phyloP scores from a whole-genome alignment of 441 rosid species.

The Gossypium schwendimanii region DNA sequence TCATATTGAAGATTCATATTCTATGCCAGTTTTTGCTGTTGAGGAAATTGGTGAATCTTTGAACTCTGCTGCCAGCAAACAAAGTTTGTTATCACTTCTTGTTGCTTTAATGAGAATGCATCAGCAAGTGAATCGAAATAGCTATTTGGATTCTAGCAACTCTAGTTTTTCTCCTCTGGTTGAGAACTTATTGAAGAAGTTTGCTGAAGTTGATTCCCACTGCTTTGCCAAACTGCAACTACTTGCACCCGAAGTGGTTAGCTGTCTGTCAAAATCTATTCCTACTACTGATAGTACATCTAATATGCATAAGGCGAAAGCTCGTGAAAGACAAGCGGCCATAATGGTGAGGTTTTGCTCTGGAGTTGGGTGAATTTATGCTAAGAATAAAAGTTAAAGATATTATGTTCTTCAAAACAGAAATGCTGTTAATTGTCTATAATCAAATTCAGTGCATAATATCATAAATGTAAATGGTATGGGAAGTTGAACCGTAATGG shows the following conservation, averaged over 20 bases:
- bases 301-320: conserved; percentile 84
- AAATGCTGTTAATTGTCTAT: no score
- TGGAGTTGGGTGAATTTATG: background rate
- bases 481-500: background rate
- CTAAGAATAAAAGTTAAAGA: background rate
- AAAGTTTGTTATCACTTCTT: conserved; percentile 84
- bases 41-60: conserved; percentile 55
- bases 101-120: conserved; percentile 68
- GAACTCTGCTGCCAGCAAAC: conserved; percentile 42
- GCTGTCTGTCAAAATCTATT: conserved; percentile 33
- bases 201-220: conserved; percentile 62
- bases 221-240: conserved; percentile 61
- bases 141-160: conserved; percentile 53
- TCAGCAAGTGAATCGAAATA: conserved; percentile 40
- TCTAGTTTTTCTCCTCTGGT: conserved; percentile 65
- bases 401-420: no score
- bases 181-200: conserved; percentile 63
- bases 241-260: conserved; percentile 73
- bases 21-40: conserved; percentile 53
- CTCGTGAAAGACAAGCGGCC: conserved; percentile 93
- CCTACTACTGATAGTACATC: conserved; percentile 26
- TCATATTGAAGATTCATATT: conserved; percentile 31
- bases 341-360: conserved; percentile 56
- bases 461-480: no score
- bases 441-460: no score